Conservation (phyloP, 2,329 filamentous ascomycete genomes). For the Lasiodiplodia sp. region DNA sequence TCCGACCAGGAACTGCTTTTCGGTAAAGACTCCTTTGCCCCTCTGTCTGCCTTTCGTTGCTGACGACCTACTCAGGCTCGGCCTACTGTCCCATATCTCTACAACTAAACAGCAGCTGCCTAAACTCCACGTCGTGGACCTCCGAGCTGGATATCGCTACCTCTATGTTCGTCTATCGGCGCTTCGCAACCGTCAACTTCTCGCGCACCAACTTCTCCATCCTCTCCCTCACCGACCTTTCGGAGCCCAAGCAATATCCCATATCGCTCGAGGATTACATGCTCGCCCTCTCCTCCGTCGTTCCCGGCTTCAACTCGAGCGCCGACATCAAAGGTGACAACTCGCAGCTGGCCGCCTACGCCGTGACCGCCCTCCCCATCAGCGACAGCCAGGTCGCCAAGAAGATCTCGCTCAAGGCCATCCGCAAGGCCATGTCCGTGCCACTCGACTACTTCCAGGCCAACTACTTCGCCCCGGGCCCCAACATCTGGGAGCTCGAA, state of each 20-base stretch:
- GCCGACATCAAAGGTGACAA: conserved; percentile 11
- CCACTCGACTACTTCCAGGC: conserved; percentile 21
- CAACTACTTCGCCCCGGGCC: conserved; percentile 16
- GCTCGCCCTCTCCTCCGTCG: conserved; percentile 15
- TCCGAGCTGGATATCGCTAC: conserved; percentile 1
- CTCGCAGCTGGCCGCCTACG: conserved; percentile 13
- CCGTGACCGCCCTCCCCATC: conserved; percentile 23
- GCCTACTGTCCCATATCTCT: conserved; percentile 19
- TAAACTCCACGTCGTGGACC: conserved; percentile 10
- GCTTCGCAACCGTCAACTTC: conserved; percentile 22
- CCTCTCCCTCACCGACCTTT: conserved; percentile 19
- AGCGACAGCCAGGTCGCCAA: conserved; percentile 26
- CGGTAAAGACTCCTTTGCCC: not conserved
- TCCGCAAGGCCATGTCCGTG: conserved; percentile 19
- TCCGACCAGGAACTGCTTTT: conserved; percentile 20
- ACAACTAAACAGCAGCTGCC: conserved; percentile 6
- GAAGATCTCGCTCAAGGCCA: conserved; percentile 4
- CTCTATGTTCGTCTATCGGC: conserved; percentile 15
- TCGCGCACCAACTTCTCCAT: conserved; percentile 23
- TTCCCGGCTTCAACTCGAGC: conserved; percentile 15
- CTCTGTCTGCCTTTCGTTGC: not conserved
- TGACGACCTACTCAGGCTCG: not conserved
- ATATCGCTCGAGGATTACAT: conserved; percentile 13
- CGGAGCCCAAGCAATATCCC: not conserved
- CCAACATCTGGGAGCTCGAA: conserved; percentile 9